Evolutionary conservation across 768 basidiomycete genomes (phyloP).

Genomic region (Hirschioporus abietinus): DNA sequence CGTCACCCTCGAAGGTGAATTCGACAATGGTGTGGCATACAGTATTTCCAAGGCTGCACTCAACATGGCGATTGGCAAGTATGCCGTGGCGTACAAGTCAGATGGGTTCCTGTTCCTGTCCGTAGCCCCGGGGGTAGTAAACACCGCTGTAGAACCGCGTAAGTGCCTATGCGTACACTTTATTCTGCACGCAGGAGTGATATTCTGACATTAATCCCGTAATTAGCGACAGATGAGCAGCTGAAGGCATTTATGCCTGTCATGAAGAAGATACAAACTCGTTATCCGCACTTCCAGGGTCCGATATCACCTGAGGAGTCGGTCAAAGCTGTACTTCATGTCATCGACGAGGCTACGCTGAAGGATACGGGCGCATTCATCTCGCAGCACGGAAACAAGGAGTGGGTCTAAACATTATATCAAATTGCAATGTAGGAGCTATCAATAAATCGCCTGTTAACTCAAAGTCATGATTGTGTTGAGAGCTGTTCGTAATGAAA

Average conservation of each 20-base stretch:
- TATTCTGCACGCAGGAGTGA: neutral
- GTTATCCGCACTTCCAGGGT: slow-evolving; percentile 15
- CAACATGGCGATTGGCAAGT: slow-evolving; percentile 33
- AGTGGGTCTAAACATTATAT: slow-evolving; percentile 16
- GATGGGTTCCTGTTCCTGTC: slow-evolving; percentile 34
- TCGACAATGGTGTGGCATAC: slow-evolving; percentile 21
- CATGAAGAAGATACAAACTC: slow-evolving; percentile 10
- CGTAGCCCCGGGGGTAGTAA: slow-evolving; percentile 32
- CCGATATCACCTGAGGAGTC: slow-evolving; percentile 15
- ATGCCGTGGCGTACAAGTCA: slow-evolving; percentile 24
- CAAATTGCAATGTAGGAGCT: no score
- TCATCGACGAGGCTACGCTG: slow-evolving; percentile 14
- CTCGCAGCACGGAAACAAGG: slow-evolving; percentile 20
- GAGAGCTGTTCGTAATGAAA: no score
- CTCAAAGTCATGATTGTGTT: no score
- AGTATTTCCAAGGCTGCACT: slow-evolving; percentile 32
- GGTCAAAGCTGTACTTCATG: slow-evolving; percentile 16
- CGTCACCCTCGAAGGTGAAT: slow-evolving; percentile 15
- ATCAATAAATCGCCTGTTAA: no score
- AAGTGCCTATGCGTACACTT: neutral
- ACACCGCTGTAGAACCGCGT: slow-evolving; percentile 15
- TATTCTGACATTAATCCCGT: neutral
- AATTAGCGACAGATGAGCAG: slow-evolving; percentile 12
- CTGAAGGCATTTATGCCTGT: slow-evolving; percentile 10
- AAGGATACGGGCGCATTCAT: slow-evolving; percentile 19